A percentile compares a stretch with the other conserved stretches of the same genome.
These are phyloP conservation scores for Diophrys sp. DNA, from an alignment of 73 alveolate species.

Conservation along the genomic window DNA sequence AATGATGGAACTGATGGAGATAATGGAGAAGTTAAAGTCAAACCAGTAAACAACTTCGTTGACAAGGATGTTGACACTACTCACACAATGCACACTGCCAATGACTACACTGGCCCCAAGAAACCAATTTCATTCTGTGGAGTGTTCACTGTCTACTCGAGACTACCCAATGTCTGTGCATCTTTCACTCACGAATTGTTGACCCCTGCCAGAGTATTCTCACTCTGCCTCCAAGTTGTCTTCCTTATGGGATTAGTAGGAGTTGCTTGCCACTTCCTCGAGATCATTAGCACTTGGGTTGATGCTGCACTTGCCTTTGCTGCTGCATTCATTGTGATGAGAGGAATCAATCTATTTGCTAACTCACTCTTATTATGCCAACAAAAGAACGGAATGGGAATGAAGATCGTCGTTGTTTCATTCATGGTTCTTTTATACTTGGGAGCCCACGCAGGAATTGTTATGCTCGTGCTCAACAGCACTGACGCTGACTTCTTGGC, in stretches of 20 bases:
- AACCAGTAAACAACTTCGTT: background rate
- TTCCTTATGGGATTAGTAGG: background rate
- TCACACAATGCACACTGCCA: background rate
- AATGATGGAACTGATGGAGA: background rate
- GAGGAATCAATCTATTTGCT: background rate
- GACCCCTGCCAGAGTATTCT: background rate
- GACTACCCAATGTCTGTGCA: background rate
- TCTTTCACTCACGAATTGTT: background rate
- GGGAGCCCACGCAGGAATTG: background rate
- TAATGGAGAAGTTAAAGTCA: background rate
- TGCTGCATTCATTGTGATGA: background rate
- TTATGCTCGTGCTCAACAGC: background rate
- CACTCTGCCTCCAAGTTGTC: background rate
- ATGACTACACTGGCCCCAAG: background rate
- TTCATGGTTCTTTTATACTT: background rate
- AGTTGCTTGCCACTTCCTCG: background rate
- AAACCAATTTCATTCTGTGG: background rate
- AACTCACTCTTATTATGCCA: background rate
- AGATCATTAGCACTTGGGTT: background rate
- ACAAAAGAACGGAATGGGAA: too few relatives aligned
- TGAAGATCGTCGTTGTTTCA: background rate
- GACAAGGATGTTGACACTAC: background rate
- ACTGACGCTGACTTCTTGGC: background rate
- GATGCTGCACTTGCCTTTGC: background rate
- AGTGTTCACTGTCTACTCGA: background rate